Percentiles rank a stretch among this genome's conserved stretches.
phyloP scores from a whole-genome alignment of 2,329 filamentous ascomycete genomes.

The Cladophialophora exuberans region DNA sequence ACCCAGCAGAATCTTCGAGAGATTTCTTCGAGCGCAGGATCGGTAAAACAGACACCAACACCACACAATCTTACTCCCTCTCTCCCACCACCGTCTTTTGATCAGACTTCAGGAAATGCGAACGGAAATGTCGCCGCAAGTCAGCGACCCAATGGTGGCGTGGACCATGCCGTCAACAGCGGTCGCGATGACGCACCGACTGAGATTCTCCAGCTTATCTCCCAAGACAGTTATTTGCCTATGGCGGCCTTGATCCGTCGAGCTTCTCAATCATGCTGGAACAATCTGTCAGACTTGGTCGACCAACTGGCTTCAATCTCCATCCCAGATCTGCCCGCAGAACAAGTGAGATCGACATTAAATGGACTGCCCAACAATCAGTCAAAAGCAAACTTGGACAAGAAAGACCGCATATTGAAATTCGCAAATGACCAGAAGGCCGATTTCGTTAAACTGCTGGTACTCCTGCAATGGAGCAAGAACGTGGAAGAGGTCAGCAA shows the following conservation, averaged over 20 bases:
- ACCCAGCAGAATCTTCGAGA: constrained; percentile 12
- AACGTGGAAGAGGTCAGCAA: constrained; percentile 78
- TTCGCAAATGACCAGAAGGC: constrained; percentile 80
- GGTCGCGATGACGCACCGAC: constrained; percentile 14
- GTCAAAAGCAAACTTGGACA: constrained; percentile 65
- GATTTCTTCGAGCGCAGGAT: constrained; percentile 1
- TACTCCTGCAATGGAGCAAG: constrained; percentile 88
- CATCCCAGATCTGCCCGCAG: constrained; percentile 53
- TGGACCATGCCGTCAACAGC: background rate
- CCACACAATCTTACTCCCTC: background rate
- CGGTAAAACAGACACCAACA: constrained; percentile 9
- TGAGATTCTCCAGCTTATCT: constrained; percentile 28
- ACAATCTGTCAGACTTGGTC: constrained; percentile 72
- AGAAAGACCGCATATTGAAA: constrained; percentile 74
- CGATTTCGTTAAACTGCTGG: constrained; percentile 89
- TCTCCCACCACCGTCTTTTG: background rate
- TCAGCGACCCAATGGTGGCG: constrained; percentile 4
- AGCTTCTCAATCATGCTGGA: constrained; percentile 81
- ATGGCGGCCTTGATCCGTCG: constrained; percentile 75
- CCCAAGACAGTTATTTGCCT: constrained; percentile 55
- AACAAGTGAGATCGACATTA: constrained; percentile 17
- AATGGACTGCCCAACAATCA: constrained; percentile 39
- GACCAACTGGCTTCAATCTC: constrained; percentile 71
- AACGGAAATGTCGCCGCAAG: constrained; percentile 17
- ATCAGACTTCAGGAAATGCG: background rate